Conservation (phyloP, 306 rosid species). For the Vigna reflexopilosa region DNA sequence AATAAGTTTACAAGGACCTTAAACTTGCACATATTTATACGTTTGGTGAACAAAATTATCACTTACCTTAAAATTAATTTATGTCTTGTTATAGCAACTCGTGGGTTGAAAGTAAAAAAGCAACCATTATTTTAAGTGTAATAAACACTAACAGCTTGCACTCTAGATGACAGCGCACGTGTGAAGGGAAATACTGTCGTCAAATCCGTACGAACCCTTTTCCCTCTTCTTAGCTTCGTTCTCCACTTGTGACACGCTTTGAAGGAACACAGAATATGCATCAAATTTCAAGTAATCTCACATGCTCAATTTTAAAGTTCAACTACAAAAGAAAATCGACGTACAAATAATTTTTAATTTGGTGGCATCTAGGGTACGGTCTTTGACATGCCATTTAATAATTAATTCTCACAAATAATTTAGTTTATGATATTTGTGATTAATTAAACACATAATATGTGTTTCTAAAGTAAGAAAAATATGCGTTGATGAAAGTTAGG, state of each 20-base stretch:
- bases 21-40: too few relatives aligned
- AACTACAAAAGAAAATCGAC: not conserved
- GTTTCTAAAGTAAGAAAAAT: conserved; percentile 32
- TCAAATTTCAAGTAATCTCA: conserved; percentile 47
- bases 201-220: conserved; percentile 56
- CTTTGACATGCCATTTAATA: conserved; percentile 47
- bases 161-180: conserved; percentile 42
- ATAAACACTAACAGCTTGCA: not conserved
- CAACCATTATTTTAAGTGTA: not conserved
- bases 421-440: conserved; percentile 34
- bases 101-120: not conserved
- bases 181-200: conserved; percentile 56
- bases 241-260: conserved; percentile 37
- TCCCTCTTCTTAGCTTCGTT: conserved; percentile 41
- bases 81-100: not conserved
- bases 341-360: conserved; percentile 38
- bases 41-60: too few relatives aligned
- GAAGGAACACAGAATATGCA: conserved; percentile 43
- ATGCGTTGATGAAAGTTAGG: conserved; percentile 47
- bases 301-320: not conserved
- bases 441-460: conserved; percentile 44
- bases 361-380: conserved; percentile 55
- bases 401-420: conserved; percentile 25
- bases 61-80: not conserved
- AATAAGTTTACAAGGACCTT: too few relatives aligned